Conservation (phyloP, 305 asterid genomes). For the Plantago coronopus region DNA sequence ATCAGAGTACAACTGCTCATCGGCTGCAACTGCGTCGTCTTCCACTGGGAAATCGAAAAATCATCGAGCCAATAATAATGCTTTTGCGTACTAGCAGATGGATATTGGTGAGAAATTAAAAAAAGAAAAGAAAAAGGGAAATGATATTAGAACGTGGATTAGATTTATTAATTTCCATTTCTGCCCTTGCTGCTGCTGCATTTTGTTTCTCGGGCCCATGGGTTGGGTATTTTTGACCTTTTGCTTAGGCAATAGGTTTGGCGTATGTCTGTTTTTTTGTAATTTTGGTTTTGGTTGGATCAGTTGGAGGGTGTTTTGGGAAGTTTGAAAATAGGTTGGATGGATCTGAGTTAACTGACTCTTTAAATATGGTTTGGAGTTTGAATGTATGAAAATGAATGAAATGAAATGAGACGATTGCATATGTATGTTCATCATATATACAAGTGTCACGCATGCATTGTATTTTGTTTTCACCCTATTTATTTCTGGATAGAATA, state of each 20-base stretch:
- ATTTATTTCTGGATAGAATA: too few species aligned
- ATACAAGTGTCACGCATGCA: too few species aligned
- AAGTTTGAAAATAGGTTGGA: background rate
- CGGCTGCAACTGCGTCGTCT: conserved; percentile 39
- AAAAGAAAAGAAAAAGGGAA: too few species aligned
- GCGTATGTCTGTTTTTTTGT: conserved; percentile 16
- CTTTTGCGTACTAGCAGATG: conserved; percentile 47
- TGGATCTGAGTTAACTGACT: too few species aligned
- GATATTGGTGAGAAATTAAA: too few species aligned
- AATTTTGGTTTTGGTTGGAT: background rate
- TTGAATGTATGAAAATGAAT: background rate
- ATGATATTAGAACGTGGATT: too few species aligned
- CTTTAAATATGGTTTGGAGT: background rate
- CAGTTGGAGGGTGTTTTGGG: conserved; percentile 30
- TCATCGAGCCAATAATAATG: conserved; percentile 34
- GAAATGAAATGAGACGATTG: too few species aligned
- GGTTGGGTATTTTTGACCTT: conserved; percentile 23
- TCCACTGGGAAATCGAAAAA: conserved; percentile 28
- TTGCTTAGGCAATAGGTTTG: conserved; percentile 16
- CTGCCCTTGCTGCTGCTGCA: conserved; percentile 35
- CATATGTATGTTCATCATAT: too few species aligned
- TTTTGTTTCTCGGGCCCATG: conserved; percentile 24
- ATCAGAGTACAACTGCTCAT: conserved; percentile 33
- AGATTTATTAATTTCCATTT: conserved; percentile 24
- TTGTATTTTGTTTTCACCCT: too few species aligned